Conservation (phyloP, 495 filamentous ascomycete species). For the Aspergillus egyptiacus region DNA sequence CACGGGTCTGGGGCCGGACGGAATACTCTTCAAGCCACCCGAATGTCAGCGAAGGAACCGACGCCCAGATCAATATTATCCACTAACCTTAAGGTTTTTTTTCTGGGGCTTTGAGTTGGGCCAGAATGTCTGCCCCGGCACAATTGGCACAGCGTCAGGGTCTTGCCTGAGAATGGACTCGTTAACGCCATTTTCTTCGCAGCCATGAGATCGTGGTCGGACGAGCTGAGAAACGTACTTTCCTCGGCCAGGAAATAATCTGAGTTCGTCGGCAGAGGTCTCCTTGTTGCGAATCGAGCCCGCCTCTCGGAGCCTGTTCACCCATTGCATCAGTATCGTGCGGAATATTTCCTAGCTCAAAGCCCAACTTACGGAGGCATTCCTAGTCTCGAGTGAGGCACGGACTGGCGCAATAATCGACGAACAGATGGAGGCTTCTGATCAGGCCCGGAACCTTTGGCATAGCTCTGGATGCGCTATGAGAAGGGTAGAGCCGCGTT, state of each 20-base stretch:
- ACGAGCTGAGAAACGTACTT: background rate
- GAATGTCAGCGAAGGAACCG: background rate
- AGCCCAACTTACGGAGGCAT: constrained; percentile 27
- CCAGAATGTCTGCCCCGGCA: constrained; percentile 18
- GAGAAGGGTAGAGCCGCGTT: background rate
- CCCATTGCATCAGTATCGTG: constrained; percentile 8
- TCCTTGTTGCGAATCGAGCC: constrained; percentile 3
- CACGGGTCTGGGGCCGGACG: constrained; percentile 20
- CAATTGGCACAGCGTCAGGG: constrained; percentile 18
- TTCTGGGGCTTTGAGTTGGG: too few relatives aligned
- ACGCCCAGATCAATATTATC: background rate
- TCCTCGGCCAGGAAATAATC: constrained; percentile 9
- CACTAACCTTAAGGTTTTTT: constrained; percentile 9
- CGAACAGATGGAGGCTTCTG: constrained; percentile 19
- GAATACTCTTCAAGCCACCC: constrained; percentile 4
- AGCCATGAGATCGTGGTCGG: background rate
- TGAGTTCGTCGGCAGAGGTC: constrained; percentile 14
- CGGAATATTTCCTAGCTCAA: background rate
- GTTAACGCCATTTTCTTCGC: background rate
- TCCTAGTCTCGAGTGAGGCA: constrained; percentile 23
- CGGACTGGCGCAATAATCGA: constrained; percentile 22
- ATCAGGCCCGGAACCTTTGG: constrained; percentile 16
- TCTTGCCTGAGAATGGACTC: constrained; percentile 9
- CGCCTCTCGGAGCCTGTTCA: constrained; percentile 2
- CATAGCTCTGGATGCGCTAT: constrained; percentile 30